Evolutionary conservation across 176 grass and related monocot genomes (phyloP), one percentile per base, ranked within the genome.

Genomic region (Poa annua): DNA sequence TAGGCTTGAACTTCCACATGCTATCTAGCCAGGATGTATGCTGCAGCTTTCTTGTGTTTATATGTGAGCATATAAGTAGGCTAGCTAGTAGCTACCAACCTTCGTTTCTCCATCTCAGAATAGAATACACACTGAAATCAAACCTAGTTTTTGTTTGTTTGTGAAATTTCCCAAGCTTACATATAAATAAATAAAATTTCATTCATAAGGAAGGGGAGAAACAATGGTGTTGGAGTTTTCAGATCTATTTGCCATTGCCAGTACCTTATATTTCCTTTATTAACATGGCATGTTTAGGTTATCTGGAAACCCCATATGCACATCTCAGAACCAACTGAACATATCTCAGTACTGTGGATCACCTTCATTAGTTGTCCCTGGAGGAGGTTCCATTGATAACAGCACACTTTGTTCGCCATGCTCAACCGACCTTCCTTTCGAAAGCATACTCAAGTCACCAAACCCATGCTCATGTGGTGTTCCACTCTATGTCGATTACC

Each of bases 281-380:
- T 64, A 35, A 87, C 52, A 71, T 71, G 41, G 60, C 26, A 75
- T 79, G 32, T 83, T 80, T 81, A 94, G 92, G 87, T 87, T 94
- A 85, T 76, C 35, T 61, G 92, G 92, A 65, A 94, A 94, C 67
- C 92, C 92, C 21, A 74, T 94, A 38, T 94, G 92, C 61, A 15
- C 45, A 60, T 34, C 13, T 71, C 81, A 42, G 71, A 91, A 77
- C 79, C 81, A 79, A 87, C 68, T 25, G 59, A 70, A 85, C 60
- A 89, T 91, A 76, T 47, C 74, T 35, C 66, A 60, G 29, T 94
- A 91, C 61, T 94, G 92, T 85, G 81, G 79, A 61, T 8, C 38
- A 66, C 7, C 0, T 9, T 2, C 17, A 59, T 9, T 69, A 87
- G 52, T 44, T 60, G 5, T 7, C 1, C 15, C 12, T 52, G 81